These are phyloP conservation scores for Noccaea bulbosa DNA, from an alignment of 345 rosid genomes.

Conservation along the genomic window DNA sequence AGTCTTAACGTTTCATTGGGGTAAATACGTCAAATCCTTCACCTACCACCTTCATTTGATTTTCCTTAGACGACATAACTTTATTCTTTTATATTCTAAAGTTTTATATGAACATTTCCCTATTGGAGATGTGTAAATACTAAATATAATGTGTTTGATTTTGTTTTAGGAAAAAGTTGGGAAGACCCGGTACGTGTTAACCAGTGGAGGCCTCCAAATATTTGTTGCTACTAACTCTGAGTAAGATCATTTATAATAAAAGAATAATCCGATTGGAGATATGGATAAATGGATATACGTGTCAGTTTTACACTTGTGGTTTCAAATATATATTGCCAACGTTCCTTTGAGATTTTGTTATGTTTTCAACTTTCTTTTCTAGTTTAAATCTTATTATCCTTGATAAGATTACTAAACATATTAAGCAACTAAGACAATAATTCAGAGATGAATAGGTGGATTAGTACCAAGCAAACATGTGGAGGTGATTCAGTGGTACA, in stretches of 20 bases:
- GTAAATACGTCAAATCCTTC: slow-evolving; percentile 39
- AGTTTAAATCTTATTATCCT: not conserved
- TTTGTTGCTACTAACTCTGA: slow-evolving; percentile 31
- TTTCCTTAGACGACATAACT: not conserved
- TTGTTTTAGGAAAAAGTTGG: slow-evolving; percentile 12
- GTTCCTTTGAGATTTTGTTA: slow-evolving; percentile 22
- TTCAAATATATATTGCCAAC: slow-evolving; percentile 9
- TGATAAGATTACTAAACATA: not conserved
- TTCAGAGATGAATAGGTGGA: not conserved
- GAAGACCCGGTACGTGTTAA: slow-evolving; percentile 37
- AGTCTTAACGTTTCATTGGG: slow-evolving; percentile 35
- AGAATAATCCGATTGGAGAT: not conserved
- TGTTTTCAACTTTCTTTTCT: slow-evolving; percentile 24
- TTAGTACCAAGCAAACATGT: not conserved
- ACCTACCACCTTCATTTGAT: slow-evolving; percentile 41
- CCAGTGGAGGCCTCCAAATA: slow-evolving; percentile 18
- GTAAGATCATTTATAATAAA: slow-evolving; percentile 4
- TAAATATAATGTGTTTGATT: slow-evolving; percentile 2
- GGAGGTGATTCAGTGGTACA: not conserved
- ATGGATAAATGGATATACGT: slow-evolving; percentile 10
- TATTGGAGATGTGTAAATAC: slow-evolving; percentile 8
- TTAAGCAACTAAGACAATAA: not conserved
- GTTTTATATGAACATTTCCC: slow-evolving; percentile 6
- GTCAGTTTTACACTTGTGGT: slow-evolving; percentile 2
- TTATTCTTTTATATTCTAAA: slow-evolving; percentile 15